Percentiles rank a stretch among this genome's conserved stretches.
phyloP scores from a whole-genome alignment of 2,329 filamentous ascomycete genomes.

The Thyridium curvatum region DNA sequence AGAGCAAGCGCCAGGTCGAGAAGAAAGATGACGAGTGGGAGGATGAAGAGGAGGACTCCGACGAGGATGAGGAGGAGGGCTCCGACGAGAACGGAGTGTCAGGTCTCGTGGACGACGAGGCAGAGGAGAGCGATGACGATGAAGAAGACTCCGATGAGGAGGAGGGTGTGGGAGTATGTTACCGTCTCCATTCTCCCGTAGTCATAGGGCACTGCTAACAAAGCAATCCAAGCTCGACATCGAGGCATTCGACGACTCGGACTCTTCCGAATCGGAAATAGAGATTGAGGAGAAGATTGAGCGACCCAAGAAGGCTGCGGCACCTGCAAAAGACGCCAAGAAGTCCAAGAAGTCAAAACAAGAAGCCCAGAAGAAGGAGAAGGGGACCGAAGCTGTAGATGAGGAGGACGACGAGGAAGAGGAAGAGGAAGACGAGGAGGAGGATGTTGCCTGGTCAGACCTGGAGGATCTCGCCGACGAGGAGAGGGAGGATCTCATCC shows the following conservation, averaged over 20 bases:
- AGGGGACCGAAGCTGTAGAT: constrained; percentile 6
- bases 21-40: constrained; percentile 31
- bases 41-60: constrained; percentile 28
- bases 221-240: constrained; percentile 37
- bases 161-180: constrained; percentile 14
- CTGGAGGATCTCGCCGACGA: constrained; percentile 66
- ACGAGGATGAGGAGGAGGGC: constrained; percentile 21
- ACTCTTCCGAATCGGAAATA: constrained; percentile 63
- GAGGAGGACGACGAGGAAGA: constrained; percentile 46
- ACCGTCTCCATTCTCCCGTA: neutral
- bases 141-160: constrained; percentile 21
- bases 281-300: constrained; percentile 69
- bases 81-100: constrained; percentile 12
- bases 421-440: constrained; percentile 65
- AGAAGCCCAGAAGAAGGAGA: constrained; percentile 21
- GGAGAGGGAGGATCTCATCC: constrained; percentile 80
- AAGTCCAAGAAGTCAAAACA: constrained; percentile 10
- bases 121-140: constrained; percentile 27
- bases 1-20: constrained; percentile 28
- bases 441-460: constrained; percentile 85
- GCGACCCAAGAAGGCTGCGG: constrained; percentile 30
- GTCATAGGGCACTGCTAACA: constrained; percentile 1
- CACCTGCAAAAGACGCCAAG: constrained; percentile 32
- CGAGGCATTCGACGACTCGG: constrained; percentile 53
- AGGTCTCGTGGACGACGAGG: constrained; percentile 17